Percentiles rank a stretch among this genome's conserved stretches.
phyloP scores from a whole-genome alignment of 148 eudicot species.

The Suaeda aralocaspica region DNA sequence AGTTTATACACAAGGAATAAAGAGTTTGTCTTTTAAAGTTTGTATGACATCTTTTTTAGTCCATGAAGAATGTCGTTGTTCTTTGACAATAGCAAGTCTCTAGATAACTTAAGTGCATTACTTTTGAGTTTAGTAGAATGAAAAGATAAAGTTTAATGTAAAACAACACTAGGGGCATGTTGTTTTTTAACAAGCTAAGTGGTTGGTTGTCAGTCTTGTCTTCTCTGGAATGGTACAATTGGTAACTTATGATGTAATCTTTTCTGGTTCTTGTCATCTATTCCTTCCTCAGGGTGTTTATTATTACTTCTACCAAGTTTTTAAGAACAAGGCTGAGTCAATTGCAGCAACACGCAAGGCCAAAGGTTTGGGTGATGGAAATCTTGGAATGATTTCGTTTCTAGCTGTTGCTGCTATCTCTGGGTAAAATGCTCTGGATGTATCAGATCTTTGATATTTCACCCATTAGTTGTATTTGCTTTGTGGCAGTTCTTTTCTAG shows the following conservation, averaged over 20 bases:
- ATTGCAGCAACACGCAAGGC: constrained; percentile 58
- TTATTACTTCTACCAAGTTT: constrained; percentile 93
- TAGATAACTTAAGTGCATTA: no score
- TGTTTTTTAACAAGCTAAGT: not conserved
- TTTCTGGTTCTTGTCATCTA: not conserved
- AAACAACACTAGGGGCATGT: no score
- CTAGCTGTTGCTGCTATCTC: constrained; percentile 89
- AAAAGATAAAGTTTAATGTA: no score
- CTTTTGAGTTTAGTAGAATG: no score
- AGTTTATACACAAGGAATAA: no score
- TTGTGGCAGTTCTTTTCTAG: not conserved
- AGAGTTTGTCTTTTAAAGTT: no score
- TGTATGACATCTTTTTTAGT: no score
- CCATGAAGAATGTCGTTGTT: no score
- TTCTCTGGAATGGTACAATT: not conserved
- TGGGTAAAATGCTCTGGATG: constrained; percentile 43
- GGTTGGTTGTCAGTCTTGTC: not conserved
- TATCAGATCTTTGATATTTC: not conserved
- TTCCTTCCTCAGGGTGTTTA: constrained; percentile 64
- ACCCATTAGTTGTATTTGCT: not conserved
- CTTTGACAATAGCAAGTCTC: no score
- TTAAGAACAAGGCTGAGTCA: constrained; percentile 86
- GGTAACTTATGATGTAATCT: not conserved
- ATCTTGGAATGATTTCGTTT: constrained; percentile 82
- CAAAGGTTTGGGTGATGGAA: constrained; percentile 80